Evolutionary conservation across 2,329 filamentous ascomycete genomes (phyloP).

Genomic region (Tolypocladium pustulatum): DNA sequence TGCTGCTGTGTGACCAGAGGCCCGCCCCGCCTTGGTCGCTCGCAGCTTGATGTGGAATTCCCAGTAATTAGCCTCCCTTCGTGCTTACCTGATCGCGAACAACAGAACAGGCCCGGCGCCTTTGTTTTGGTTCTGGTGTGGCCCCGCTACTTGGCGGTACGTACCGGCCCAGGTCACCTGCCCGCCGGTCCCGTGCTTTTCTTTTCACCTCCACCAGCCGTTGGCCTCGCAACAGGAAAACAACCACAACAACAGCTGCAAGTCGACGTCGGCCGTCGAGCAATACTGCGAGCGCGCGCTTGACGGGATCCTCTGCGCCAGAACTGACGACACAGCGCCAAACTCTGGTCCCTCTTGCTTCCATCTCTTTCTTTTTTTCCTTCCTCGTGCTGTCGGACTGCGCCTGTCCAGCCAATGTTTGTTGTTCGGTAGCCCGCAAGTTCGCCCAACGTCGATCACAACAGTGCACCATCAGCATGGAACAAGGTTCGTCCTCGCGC

Average conservation of each 20-base stretch:
- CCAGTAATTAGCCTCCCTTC: conserved; percentile 10
- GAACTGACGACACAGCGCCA: conserved; percentile 2
- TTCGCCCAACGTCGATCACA: conserved; percentile 16
- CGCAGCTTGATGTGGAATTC: conserved; percentile 10
- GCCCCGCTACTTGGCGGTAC: conserved; percentile 4
- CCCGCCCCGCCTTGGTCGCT: not conserved
- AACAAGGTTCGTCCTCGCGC: conserved; percentile 22
- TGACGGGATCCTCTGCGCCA: conserved; percentile 5
- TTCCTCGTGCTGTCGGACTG: conserved; percentile 5
- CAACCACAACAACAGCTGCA: conserved; percentile 27
- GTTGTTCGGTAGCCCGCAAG: conserved; percentile 23
- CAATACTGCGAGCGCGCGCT: conserved; percentile 17
- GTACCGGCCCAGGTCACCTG: conserved; percentile 6
- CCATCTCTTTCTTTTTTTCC: conserved; percentile 4
- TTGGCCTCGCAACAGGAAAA: conserved; percentile 34
- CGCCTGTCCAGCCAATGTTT: conserved; percentile 23
- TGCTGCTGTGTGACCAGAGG: not conserved
- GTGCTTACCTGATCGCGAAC: conserved; percentile 13
- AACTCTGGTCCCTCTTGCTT: not conserved
- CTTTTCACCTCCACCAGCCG: conserved; percentile 20
- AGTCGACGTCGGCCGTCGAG: conserved; percentile 13
- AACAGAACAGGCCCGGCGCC: not conserved
- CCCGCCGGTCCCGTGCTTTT: conserved; percentile 12
- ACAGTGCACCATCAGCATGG: conserved; percentile 21
- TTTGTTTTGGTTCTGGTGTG: not conserved